Base-by-base conservation (phyloP, 169 alveolate species). In the Besnoitia besnoiti region DNA sequence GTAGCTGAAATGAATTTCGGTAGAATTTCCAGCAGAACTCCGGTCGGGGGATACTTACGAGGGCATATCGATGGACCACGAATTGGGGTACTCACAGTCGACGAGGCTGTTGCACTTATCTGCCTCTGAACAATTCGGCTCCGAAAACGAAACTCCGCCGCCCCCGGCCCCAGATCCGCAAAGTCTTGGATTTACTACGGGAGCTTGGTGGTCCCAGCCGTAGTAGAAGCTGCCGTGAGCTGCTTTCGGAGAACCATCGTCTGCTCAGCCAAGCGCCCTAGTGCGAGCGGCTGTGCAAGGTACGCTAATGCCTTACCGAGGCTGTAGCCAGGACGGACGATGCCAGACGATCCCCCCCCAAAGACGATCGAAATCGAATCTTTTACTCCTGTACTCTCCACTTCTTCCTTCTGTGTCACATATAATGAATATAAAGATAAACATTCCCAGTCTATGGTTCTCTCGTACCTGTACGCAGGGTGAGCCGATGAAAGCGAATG, bases 151-250 rank as follows among this genome's bases (percentile, higher is more conserved):
- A 16, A 90, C 85, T 44, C 93, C 93, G 76, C 85, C 37, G 50
- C 39, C 27, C 62, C 42, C 5, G 55, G 51, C 14, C 30, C 19
- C 75, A 0, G 37, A n/a, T 10, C 49, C n/a, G 90, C 90, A 77
- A 39, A 40, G 62, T n/a, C 21, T 37, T 21, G 90, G 82, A 40
- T 90, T 44, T 0, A 51, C 80, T 7, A 33, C 39, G 3, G 40
- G 40, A 30, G 90, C 82, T 21, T 33, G 12, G 67, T 90, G 89
- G 14, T 90, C 93, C 93, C 93, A 90, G 0, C 93, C 93, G 75
- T 40, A 90, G 35, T 19, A 50, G n/a, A 90, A 47, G 35, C 59
- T 35, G 19, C 90, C 90, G 85, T 39, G 90, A 14, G 73, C 76
- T 14, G 85, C 50, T 55, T 79, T 79, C 33, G 49, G 33, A 16